Evolutionary conservation across 768 basidiomycete genomes (phyloP), one percentile per base, ranked within the genome.

Genomic region (Leccinum broughii): DNA sequence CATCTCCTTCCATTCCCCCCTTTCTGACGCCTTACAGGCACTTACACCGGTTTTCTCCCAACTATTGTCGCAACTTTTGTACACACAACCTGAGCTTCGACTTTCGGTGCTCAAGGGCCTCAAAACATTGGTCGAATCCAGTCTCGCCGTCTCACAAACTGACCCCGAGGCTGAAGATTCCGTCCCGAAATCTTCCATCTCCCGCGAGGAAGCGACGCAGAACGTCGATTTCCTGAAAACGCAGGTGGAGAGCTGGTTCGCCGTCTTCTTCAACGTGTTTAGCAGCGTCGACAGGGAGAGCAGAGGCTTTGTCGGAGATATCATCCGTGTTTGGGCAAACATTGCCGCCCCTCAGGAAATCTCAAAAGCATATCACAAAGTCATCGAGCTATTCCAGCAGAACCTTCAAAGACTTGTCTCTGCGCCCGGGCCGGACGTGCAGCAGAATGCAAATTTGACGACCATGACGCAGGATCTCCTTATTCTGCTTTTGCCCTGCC

Each of bases 261-360:
- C 93, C 1, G 94, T 98, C 5, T 80, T 97, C 50, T 95, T 98
- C 80, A 99, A 99, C 71, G 89, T 99, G n/a, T 98, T 96, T 75
- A 84, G 90, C 59, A 92, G 84, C 61, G 85, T 91, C 34, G 84
- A 83, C n/a, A 81, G 85, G 54, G 94, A 97, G 62, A 76, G 71
- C 53, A 80, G 90, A 55, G 85, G 86, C 8, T 80, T 86, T 76
- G 86, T 98, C 15, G 93, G 95, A 20, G 93, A 95, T 56, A 93
- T 93, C 49, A 91, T 98, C 67, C 84, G 81, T 14, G 81, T 82
- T n/a, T 99, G 95, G 93, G 81, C 89, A 37, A 83, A 82, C 6
- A 89, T 98, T 61, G 88, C 94, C 35, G 85, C 83, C 22, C 82
- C 88, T 58, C 61, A 88, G 85, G 92, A 94, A 69, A 82, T 94